Base-by-base conservation (phyloP, 2,329 filamentous ascomycete species). In the Xylariaceae sp. region DNA sequence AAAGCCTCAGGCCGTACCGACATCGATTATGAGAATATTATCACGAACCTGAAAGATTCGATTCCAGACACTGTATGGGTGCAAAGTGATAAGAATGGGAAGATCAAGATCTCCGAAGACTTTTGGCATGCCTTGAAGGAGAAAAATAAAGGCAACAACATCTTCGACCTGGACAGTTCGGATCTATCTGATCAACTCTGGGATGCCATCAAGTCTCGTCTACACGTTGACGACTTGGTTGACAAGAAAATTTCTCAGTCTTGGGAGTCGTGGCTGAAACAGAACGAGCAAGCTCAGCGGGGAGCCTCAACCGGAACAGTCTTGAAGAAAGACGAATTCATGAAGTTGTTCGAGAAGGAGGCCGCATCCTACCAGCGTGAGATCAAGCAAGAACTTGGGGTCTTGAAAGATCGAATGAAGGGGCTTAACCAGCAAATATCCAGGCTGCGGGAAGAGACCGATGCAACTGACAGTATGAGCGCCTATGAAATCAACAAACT, bases 91-190 rank as follows among this genome's bases (percentile, higher is more conserved):
- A 71, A 75, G 39, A 71, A 81, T 35, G 86, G 85, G 11, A 77
- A 80, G 8, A 72, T 76, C 0, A 73, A 81, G 18, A 80, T 90
- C 13, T 74, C 81, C 0, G 77, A 82, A 23, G 79, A 84, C 2
- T 88, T 91, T 61, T 91, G 84, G 82, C 77, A 83, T 58, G 87
- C 86, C 0, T 70, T 91, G 7, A 76, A 78, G 23, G 79, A 81
- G 56, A 77, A 80, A 58, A 80, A 88, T 52, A 74, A 74, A 17
- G 71, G 74, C 1, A 81, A 83, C 49, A 72, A 74, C 35, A 75
- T 84, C 45, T 68, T 83, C 44, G 78, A 74, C 2, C 65, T 83
- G 2, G 74, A 81, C 42, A 74, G 75, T 35, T 68, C 75, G 11
- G 65, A 75, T 15, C 73, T 79, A 2, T 77, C 78, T 0, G 76